phyloP scores from a whole-genome alignment of 2,329 filamentous ascomycete species.

The Beauveria scarabaeidicola region DNA sequence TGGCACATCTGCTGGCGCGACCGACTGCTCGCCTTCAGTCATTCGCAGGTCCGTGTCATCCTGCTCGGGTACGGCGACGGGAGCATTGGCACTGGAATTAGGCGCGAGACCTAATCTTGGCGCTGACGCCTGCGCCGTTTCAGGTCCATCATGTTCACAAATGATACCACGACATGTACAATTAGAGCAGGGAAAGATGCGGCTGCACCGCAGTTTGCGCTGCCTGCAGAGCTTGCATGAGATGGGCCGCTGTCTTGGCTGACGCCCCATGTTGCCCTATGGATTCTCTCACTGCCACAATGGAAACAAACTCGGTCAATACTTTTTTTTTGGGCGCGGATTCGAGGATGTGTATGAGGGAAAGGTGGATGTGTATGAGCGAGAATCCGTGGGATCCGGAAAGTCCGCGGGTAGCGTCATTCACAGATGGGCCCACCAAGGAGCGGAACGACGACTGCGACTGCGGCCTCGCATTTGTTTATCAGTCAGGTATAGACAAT shows the following conservation, averaged over 20 bases:
- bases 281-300: conserved; percentile 7
- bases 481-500: too few species aligned
- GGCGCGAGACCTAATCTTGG: conserved; percentile 6
- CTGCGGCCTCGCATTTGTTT: neutral
- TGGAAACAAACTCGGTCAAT: neutral
- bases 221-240: conserved; percentile 27
- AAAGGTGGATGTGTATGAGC: conserved; percentile 9
- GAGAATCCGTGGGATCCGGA: conserved; percentile 10
- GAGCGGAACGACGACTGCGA: neutral
- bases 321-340: neutral
- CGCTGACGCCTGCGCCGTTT: neutral
- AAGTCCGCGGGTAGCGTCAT: conserved; percentile 8
- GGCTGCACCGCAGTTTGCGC: conserved; percentile 29
- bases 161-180: conserved; percentile 27
- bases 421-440: neutral
- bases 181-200: conserved; percentile 28
- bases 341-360: conserved; percentile 4
- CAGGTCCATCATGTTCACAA: conserved; percentile 16
- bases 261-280: conserved; percentile 17
- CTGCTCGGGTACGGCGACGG: neutral
- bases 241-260: conserved; percentile 26
- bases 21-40: neutral
- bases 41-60: neutral
- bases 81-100: neutral
- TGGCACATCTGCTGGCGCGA: conserved; percentile 13